Conservation (phyloP, 768 basidiomycete genomes). For the Pseudohyphozyma bogoriensis region DNA sequence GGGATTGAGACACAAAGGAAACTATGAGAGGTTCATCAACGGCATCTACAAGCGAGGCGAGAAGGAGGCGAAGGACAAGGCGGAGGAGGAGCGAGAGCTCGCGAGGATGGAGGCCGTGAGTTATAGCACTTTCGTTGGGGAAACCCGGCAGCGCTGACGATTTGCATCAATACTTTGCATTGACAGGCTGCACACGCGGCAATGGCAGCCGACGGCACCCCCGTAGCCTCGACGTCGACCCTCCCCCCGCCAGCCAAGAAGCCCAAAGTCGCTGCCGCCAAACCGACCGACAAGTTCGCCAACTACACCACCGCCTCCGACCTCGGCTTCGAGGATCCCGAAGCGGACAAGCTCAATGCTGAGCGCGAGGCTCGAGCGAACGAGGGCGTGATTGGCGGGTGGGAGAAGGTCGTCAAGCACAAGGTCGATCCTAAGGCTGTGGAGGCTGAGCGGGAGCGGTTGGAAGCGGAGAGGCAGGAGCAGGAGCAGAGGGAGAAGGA, state of each 20-base stretch:
- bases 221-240: constrained; percentile 39
- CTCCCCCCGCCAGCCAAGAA: constrained; percentile 44
- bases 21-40: constrained; percentile 80
- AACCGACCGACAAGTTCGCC: constrained; percentile 42
- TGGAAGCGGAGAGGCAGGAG: not conserved
- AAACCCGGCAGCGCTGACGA: constrained; percentile 22
- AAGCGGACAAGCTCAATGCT: constrained; percentile 46
- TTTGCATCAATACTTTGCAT: no score
- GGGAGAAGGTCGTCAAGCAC: constrained; percentile 19
- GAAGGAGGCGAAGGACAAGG: constrained; percentile 37
- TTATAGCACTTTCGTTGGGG: not conserved
- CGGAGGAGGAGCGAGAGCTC: constrained; percentile 74
- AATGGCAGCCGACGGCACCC: constrained; percentile 35
- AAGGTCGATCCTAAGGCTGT: not conserved
- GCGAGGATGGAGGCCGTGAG: constrained; percentile 66
- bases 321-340: constrained; percentile 64
- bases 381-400: constrained; percentile 23
- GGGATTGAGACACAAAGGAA: constrained; percentile 87
- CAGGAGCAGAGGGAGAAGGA: not conserved
- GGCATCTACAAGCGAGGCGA: constrained; percentile 84
- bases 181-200: constrained; percentile 66
- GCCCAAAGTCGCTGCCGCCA: constrained; percentile 33
- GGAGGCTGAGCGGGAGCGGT: constrained; percentile 10
- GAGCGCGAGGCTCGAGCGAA: constrained; percentile 43
- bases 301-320: constrained; percentile 83